phyloP scores from a whole-genome alignment of 2,329 filamentous ascomycete species.

The Juglanconis sp. region DNA sequence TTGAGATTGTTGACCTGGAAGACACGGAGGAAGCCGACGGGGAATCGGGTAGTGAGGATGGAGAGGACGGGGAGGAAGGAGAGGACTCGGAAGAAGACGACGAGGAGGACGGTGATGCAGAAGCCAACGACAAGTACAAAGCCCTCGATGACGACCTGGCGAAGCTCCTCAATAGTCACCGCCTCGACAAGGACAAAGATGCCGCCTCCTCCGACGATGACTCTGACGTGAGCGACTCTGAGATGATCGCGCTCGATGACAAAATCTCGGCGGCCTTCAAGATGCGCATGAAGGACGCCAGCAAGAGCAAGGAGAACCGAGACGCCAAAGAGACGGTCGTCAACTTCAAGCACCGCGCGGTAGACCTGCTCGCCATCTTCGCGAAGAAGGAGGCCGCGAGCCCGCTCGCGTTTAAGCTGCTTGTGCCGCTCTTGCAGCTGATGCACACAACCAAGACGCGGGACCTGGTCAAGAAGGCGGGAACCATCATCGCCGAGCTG shows the following conservation, averaged over 20 bases:
- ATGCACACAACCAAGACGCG: constrained; percentile 75
- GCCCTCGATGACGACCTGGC: constrained; percentile 28
- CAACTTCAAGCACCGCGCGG: constrained; percentile 90
- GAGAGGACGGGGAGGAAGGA: constrained; percentile 38
- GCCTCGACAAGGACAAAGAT: constrained; percentile 55
- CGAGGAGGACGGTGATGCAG: constrained; percentile 40
- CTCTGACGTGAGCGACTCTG: constrained; percentile 88
- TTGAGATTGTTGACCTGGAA: constrained; percentile 38
- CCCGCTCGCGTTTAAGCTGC: constrained; percentile 62
- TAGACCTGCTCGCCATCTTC: constrained; percentile 84
- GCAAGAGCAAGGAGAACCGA: constrained; percentile 79
- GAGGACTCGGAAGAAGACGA: constrained; percentile 41
- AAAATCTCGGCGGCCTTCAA: constrained; percentile 84
- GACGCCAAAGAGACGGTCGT: constrained; percentile 85
- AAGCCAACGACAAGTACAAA: constrained; percentile 44
- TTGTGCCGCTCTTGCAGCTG: constrained; percentile 74
- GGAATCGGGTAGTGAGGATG: constrained; percentile 40
- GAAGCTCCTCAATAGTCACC: constrained; percentile 67
- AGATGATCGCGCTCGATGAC: constrained; percentile 86
- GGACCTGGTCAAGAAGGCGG: constrained; percentile 70
- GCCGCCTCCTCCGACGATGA: constrained; percentile 59
- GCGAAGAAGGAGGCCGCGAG: constrained; percentile 73
- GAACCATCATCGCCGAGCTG: constrained; percentile 69
- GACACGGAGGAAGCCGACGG: constrained; percentile 27
- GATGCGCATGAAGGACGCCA: constrained; percentile 67